Evolutionary conservation across 78 protist species (phyloP).

Genomic region (Cavenderia fasciculata): DNA sequence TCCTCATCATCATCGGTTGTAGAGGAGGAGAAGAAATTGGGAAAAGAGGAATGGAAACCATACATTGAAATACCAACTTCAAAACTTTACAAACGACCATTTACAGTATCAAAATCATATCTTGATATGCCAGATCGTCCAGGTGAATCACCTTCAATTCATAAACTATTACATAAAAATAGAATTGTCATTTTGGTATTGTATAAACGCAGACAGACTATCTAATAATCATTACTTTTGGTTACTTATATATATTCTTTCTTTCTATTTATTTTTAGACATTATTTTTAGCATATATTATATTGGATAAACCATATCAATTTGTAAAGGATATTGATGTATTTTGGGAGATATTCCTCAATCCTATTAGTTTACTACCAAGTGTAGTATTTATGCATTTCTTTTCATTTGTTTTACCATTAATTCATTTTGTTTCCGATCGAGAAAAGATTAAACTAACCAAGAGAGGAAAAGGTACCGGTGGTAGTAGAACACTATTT

Average conservation of each 20-base stretch:
- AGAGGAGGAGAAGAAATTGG: no score
- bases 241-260: no score
- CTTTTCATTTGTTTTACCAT: conserved; percentile 33
- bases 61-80: not conserved
- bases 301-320: conserved; percentile 3
- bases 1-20: no score
- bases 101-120: conserved; percentile 39
- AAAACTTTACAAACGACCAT: conserved; percentile 13
- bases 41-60: not conserved
- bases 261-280: not conserved
- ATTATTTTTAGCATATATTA: not conserved
- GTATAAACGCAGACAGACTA: no score
- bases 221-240: no score
- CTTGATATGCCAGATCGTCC: conserved; percentile 33
- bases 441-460: conserved; percentile 4
- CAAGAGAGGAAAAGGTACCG: no score
- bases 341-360: not conserved
- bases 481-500: no score
- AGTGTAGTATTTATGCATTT: conserved; percentile 11
- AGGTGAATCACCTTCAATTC: not conserved
- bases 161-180: conserved; percentile 46
- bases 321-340: not conserved
- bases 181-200: conserved; percentile 35
- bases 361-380: conserved; percentile 26
- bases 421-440: not conserved